Evolutionary conservation across 1,284 basidiomycete species (phyloP).

Genomic region (Ceratobasidium sp.): DNA sequence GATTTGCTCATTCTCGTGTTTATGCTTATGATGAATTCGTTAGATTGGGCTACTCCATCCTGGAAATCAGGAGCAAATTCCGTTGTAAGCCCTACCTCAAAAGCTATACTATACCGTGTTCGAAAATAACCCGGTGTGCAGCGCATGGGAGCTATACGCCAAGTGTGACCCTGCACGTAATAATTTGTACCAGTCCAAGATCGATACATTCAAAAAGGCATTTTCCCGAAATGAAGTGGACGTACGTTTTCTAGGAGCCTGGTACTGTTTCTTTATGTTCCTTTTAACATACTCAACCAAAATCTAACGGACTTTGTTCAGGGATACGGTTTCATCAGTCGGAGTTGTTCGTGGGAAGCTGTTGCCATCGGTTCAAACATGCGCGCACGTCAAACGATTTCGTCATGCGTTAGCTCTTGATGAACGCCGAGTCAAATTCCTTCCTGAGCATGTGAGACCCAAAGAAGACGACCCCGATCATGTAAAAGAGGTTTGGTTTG

Average conservation of each 20-base stretch:
- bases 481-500: constrained; percentile 55
- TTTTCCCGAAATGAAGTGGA: constrained; percentile 53
- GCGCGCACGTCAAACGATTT: constrained; percentile 54
- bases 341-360: constrained; percentile 51
- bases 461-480: not conserved
- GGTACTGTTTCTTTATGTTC: constrained; percentile 49
- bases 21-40: not conserved
- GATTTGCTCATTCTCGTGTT: not conserved
- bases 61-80: constrained; percentile 55
- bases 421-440: constrained; percentile 57
- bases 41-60: constrained; percentile 54
- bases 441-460: constrained; percentile 55
- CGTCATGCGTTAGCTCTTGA: constrained; percentile 59
- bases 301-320: constrained; percentile 42
- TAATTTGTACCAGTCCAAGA: constrained; percentile 30
- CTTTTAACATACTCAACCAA: not conserved
- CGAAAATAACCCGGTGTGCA: constrained; percentile 41
- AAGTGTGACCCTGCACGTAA: constrained; percentile 35
- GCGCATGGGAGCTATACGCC: constrained; percentile 57
- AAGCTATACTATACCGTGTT: not conserved
- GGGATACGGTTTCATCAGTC: constrained; percentile 60
- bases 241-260: constrained; percentile 57
- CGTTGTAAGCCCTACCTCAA: constrained; percentile 51
- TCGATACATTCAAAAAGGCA: constrained; percentile 53
- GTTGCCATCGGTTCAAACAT: constrained; percentile 49